A percentile compares a stretch with the other conserved stretches of the same genome.
These are phyloP conservation scores for Trichoderma afroharzianum DNA, from an alignment of 2,329 filamentous ascomycete genomes.

Conservation along the genomic window DNA sequence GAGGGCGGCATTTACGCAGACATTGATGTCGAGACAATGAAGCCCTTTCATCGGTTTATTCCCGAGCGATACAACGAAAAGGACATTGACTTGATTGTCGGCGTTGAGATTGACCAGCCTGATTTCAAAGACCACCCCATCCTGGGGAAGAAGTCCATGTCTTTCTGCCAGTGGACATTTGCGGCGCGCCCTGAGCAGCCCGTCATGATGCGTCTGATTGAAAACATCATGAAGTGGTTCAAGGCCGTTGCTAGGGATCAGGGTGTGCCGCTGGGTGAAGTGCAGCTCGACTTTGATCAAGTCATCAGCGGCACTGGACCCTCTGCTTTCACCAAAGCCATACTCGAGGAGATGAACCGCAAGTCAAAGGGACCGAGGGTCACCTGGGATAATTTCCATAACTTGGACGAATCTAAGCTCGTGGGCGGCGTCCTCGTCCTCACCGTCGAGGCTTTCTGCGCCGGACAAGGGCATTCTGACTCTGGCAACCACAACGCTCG, in stretches of 20 bases:
- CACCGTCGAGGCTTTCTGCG: conserved; percentile 68
- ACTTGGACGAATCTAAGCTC: conserved; percentile 62
- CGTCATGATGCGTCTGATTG: conserved; percentile 65
- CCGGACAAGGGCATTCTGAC: conserved; percentile 69
- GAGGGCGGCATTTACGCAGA: conserved; percentile 71
- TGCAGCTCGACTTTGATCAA: conserved; percentile 67
- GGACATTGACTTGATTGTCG: conserved; percentile 69
- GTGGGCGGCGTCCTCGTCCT: conserved; percentile 63
- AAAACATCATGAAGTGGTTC: conserved; percentile 66
- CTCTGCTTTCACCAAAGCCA: conserved; percentile 63
- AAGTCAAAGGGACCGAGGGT: conserved; percentile 38
- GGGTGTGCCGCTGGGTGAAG: conserved; percentile 53
- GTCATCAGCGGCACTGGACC: conserved; percentile 71
- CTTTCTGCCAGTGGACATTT: conserved; percentile 75
- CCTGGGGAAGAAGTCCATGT: conserved; percentile 63
- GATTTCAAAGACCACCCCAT: conserved; percentile 61
- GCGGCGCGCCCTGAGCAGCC: conserved; percentile 64
- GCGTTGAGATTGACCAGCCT: conserved; percentile 68
- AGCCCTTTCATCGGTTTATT: conserved; percentile 35
- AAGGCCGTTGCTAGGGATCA: conserved; percentile 57
- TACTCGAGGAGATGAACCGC: conserved; percentile 61
- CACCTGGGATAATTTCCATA: conserved; percentile 63
- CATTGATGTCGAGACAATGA: conserved; percentile 37
- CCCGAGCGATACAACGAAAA: conserved; percentile 55
- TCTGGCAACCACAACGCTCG: conserved; percentile 66